Base-by-base conservation (phyloP, 352 stramenopile species). In the Phytophthora gonapodyides region DNA sequence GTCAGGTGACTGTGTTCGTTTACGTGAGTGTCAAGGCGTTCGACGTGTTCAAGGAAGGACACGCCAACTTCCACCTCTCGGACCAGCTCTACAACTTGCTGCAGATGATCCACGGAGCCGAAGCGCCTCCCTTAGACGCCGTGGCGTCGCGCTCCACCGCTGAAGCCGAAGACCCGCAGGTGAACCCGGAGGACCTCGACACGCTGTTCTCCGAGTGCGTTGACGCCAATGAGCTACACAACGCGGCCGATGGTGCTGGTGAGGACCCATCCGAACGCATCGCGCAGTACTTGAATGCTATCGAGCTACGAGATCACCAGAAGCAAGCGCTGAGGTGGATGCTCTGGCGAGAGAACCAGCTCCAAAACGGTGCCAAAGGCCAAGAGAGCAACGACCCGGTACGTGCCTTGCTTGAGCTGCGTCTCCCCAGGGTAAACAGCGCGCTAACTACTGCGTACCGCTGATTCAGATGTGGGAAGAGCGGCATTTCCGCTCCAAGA, bases 251-350 rank as follows among this genome's bases (percentile, higher is more conserved):
- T 56, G 49, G 50, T 3, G 47, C 17, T 11, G 27, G 71, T 21
- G n/a, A 10, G 3, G 66, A 76, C 48, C 66, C 71, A 16, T 69
- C 72, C n/a, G 62, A 75, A 8, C 43, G 80, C 2, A 54, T 95
- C 12, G 55, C 59, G 21, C 69, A 73, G 5, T 64, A 78, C n/a
- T 67, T 97, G 21, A 71, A 87, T 21, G 66, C 57, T 49, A 87
- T 96, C 37, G 69, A 82, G 46, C 67, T 97, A 3, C 81, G 83
- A 34, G 76, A 85, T 2, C 89, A 97, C 44, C 89, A 97, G 57
- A 85, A 91, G 46, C 76, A 93, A 54, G 87, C 87, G 5, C 61
- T 97, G 27, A 67, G 67, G 21, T 97, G 89, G 89, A 96, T 96
- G 89, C 48, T 94, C n/a, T 84, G 84, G 70, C 78, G 89, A 33